These are phyloP conservation scores for Fusarium acutatum DNA, from an alignment of 2,329 filamentous ascomycete genomes.

Conservation along the genomic window DNA sequence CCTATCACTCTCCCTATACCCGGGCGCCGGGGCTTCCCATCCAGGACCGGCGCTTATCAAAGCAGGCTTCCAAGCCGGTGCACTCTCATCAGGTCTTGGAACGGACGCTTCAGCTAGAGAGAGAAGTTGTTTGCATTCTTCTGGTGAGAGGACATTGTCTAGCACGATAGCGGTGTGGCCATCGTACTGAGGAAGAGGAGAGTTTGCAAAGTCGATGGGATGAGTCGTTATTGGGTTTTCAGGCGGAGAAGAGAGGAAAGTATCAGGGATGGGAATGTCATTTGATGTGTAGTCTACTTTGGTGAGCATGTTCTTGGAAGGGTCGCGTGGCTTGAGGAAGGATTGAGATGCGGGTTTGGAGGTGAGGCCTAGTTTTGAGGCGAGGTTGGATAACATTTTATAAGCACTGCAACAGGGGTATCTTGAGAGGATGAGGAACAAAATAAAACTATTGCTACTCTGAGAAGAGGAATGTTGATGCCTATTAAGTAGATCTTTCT, in stretches of 20 bases:
- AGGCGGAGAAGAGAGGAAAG: slow-evolving; percentile 55
- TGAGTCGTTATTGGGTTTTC: slow-evolving; percentile 51
- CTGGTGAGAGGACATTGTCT: slow-evolving; percentile 62
- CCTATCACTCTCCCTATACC: slow-evolving; percentile 75
- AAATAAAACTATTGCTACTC: neutral
- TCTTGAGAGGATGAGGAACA: neutral
- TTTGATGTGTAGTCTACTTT: slow-evolving; percentile 43
- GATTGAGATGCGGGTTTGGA: neutral
- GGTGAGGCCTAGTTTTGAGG: slow-evolving; percentile 35
- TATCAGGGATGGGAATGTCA: slow-evolving; percentile 48
- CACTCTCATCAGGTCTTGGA: slow-evolving; percentile 10
- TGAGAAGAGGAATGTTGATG: neutral
- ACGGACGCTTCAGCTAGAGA: slow-evolving; percentile 62
- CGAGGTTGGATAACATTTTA: slow-evolving; percentile 36
- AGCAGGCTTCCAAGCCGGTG: slow-evolving; percentile 69
- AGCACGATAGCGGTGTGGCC: slow-evolving; percentile 65
- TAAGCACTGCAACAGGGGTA: neutral
- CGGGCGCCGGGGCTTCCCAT: slow-evolving; percentile 60
- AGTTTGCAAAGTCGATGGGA: slow-evolving; percentile 61
- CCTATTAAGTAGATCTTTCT: neutral
- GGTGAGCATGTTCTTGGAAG: neutral
- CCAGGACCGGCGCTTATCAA: slow-evolving; percentile 73
- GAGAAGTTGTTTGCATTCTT: slow-evolving; percentile 68
- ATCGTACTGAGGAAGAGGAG: slow-evolving; percentile 60
- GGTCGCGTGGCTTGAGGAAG: neutral